These are phyloP conservation scores for Lodderomyces orthopsilosis DNA, from an alignment of 1,139 yeast genomes.

Conservation along the genomic window DNA sequence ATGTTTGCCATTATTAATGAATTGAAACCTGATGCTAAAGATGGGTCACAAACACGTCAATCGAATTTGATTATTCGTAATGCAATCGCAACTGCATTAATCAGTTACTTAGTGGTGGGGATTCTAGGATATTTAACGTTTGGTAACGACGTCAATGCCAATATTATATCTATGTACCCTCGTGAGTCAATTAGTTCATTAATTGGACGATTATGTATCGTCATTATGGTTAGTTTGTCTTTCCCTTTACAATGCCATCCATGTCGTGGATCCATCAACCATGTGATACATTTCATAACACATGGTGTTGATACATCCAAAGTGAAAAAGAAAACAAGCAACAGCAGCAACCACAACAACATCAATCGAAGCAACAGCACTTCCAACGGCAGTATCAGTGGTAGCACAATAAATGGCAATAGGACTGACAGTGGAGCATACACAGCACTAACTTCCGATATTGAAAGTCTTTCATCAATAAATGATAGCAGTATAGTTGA, in stretches of 20 bases:
- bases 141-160: conserved; percentile 70
- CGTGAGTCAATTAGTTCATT: conserved; percentile 54
- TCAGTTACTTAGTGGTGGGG: conserved; percentile 70
- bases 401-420: neutral
- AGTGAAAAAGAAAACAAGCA: conserved; percentile 9
- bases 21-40: conserved; percentile 24
- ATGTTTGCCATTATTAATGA: conserved; percentile 91
- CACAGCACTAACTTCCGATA: conserved; percentile 20
- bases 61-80: conserved; percentile 54
- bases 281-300: conserved; percentile 54
- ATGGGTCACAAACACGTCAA: conserved; percentile 50
- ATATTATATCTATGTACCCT: conserved; percentile 70
- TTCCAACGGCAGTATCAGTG: neutral
- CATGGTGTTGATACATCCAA: conserved; percentile 26
- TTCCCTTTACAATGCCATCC: conserved; percentile 80
- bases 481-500: conserved; percentile 19
- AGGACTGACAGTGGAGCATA: conserved; percentile 14
- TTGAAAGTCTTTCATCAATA: conserved; percentile 19
- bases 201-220: conserved; percentile 69
- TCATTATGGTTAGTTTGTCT: conserved; percentile 64
- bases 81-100: conserved; percentile 59
- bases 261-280: conserved; percentile 69
- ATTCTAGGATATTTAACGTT: conserved; percentile 82
- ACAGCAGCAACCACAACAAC: conserved; percentile 1
- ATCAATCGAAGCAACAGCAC: conserved; percentile 1